These are phyloP conservation scores for Ogataea nakhonphanomensis DNA, from an alignment of 805 yeast genomes.

Conservation along the genomic window DNA sequence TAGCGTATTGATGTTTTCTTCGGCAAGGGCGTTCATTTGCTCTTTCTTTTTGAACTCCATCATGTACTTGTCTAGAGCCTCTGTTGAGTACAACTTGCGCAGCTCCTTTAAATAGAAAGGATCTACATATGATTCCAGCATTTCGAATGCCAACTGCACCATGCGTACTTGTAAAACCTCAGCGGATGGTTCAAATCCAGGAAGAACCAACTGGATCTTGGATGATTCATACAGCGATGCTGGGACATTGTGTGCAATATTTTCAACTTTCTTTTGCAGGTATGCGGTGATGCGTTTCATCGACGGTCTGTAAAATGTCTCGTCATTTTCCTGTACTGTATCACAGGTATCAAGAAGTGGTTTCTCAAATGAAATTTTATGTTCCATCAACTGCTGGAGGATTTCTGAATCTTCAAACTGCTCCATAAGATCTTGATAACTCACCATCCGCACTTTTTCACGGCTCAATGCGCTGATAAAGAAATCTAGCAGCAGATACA, in stretches of 20 bases:
- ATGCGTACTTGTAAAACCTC: conserved; percentile 36
- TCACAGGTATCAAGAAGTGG: conserved; percentile 38
- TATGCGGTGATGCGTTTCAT: conserved; percentile 35
- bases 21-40: conserved; percentile 26
- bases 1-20: conserved; percentile 32
- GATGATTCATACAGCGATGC: conserved; percentile 19
- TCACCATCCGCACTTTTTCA: conserved; percentile 32
- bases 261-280: conserved; percentile 37
- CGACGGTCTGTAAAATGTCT: conserved; percentile 43
- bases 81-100: conserved; percentile 21
- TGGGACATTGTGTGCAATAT: conserved; percentile 39
- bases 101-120: conserved; percentile 29
- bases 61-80: conserved; percentile 16
- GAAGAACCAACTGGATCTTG: conserved; percentile 20
- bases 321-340: conserved; percentile 41
- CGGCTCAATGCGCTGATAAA: conserved; percentile 29
- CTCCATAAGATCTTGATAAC: conserved; percentile 42
- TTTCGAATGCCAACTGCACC: conserved; percentile 41
- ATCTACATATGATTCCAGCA: conserved; percentile 44
- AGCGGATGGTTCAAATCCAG: conserved; percentile 30
- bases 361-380: conserved; percentile 25
- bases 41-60: conserved; percentile 19
- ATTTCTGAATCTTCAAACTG: conserved; percentile 27
- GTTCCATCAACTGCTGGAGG: conserved; percentile 19
- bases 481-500: conserved; percentile 38